Base-by-base conservation (phyloP, 306 rosid genomes). In the Gastrolobium villosum region DNA sequence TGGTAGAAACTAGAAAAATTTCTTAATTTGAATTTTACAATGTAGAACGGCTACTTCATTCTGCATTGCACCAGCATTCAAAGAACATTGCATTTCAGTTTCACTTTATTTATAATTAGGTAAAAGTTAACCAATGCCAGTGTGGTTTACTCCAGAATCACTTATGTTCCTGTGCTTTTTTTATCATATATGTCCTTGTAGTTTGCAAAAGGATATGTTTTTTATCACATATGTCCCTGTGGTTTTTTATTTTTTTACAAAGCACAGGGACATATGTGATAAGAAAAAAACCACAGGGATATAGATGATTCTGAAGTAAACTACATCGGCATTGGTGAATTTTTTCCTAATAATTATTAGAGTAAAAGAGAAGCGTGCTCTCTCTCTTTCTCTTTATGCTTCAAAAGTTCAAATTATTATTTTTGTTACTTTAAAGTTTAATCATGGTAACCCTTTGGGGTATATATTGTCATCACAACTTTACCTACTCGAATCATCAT, bases 311-410 rank as follows among this genome's bases (percentile, higher is more conserved):
- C n/a, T n/a, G n/a, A n/a, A n/a, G n/a, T n/a, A n/a, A n/a, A n/a
- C n/a, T n/a, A n/a, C n/a, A n/a, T n/a, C n/a, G n/a, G n/a, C n/a
- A n/a, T n/a, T n/a, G n/a, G n/a, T n/a, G n/a, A n/a, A n/a, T n/a
- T n/a, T n/a, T n/a, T n/a, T n/a, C n/a, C n/a, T n/a, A n/a, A n/a
- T n/a, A n/a, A n/a, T n/a, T n/a, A n/a, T n/a, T n/a, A n/a, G 67
- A 43, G 69, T 40, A 49, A 65, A 75, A 85, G 78, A 28, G 32
- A 44, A 30, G 4, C 34, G 6, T 67, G 43, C 52, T 45, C 70
- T 50, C 49, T 52, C 82, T 69, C 86, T 69, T 72, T 83, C 62
- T 78, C 52, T 32, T 70, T 69, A 54, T 54, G 60, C 60, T 54
- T 54, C 70, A 80, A 84, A 81, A 55, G 62, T 30, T 30, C 36